Evolutionary conservation across 495 filamentous ascomycete genomes (phyloP).

Genomic region (Parachaetomium inaequale): DNA sequence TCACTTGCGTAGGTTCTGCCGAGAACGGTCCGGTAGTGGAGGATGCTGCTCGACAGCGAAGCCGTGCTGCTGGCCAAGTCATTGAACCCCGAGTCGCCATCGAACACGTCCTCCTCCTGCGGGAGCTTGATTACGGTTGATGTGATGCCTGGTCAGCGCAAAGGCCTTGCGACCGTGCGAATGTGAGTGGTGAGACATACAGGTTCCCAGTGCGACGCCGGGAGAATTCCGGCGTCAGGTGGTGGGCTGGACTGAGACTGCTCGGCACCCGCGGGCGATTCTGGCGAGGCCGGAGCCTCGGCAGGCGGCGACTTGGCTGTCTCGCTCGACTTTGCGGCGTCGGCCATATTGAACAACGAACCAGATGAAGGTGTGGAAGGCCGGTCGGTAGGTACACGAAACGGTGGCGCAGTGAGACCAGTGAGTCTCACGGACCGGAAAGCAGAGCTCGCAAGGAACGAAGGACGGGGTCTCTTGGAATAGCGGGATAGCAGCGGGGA

Average conservation of each 20-base stretch:
- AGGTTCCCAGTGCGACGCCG: conserved; percentile 3
- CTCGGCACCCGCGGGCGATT: background rate
- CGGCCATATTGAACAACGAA: background rate
- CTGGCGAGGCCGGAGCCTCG: background rate
- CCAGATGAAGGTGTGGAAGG: background rate
- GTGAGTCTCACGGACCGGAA: background rate
- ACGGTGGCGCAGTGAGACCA: background rate
- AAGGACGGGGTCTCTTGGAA: too few species aligned
- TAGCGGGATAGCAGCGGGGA: background rate
- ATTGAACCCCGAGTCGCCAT: background rate
- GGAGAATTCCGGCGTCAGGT: background rate
- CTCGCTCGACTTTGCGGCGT: background rate
- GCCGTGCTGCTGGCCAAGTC: conserved; percentile 15
- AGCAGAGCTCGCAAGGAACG: background rate
- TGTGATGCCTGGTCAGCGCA: background rate
- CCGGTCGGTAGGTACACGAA: background rate
- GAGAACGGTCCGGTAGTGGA: conserved; percentile 28
- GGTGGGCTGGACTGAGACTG: background rate
- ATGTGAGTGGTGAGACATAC: background rate
- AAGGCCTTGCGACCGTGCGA: too few species aligned
- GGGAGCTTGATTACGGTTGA: too few species aligned
- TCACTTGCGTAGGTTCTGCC: conserved; percentile 29
- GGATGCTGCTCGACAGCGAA: conserved; percentile 28
- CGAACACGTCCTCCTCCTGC: background rate
- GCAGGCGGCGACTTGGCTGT: background rate